phyloP scores from a whole-genome alignment of 2,329 filamentous ascomycete species.

The Scleromitrula shiraiana region DNA sequence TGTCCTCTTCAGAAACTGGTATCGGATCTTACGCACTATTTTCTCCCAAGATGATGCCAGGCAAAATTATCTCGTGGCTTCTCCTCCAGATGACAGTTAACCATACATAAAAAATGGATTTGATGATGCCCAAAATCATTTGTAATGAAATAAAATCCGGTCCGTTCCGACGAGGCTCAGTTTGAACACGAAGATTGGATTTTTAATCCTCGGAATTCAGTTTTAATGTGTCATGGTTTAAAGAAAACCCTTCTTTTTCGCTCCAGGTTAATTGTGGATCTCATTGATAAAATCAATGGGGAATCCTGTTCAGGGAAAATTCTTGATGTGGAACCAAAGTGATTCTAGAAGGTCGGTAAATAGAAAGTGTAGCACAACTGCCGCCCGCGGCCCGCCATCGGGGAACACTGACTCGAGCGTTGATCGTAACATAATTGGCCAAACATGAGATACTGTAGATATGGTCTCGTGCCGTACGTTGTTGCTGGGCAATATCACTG shows the following conservation, averaged over 20 bases:
- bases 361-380: background rate
- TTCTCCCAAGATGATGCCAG: too few species aligned
- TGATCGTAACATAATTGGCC: background rate
- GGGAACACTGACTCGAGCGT: background rate
- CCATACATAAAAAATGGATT: too few species aligned
- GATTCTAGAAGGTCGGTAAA: conserved; percentile 5
- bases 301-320: background rate
- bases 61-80: too few species aligned
- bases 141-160: background rate
- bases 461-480: too few species aligned
- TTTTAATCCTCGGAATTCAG: too few species aligned
- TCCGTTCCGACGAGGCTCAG: too few species aligned
- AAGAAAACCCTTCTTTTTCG: conserved; percentile 1
- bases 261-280: conserved; percentile 4
- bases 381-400: background rate
- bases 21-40: too few species aligned
- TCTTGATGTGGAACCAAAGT: background rate
- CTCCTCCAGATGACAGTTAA: too few species aligned
- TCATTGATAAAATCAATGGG: background rate
- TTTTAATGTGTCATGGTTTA: conserved; percentile 5
- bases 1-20: too few species aligned
- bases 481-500: background rate
- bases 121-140: too few species aligned
- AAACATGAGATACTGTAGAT: background rate
- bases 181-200: too few species aligned